These are phyloP conservation scores for Dendrobium huoshanense DNA, from an alignment of 106 monocot genomes.

Conservation along the genomic window DNA sequence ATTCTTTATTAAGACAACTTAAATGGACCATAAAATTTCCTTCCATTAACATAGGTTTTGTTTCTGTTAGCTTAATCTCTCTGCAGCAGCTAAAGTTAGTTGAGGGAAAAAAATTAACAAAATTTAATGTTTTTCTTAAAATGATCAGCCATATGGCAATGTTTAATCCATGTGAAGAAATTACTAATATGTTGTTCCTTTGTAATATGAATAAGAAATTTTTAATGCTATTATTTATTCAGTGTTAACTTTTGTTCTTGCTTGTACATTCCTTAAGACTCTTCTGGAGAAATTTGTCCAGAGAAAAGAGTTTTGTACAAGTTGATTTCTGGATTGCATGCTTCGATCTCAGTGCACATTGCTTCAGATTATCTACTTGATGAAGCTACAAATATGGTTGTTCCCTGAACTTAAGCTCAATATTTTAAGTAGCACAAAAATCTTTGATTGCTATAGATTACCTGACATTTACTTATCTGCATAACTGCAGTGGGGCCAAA, in stretches of 20 bases:
- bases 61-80: not conserved
- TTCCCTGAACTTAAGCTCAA: not conserved
- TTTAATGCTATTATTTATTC: not conserved
- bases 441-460: not conserved
- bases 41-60: not conserved
- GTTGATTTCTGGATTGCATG: constrained; percentile 72
- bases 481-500: constrained; percentile 80
- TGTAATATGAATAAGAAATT: not conserved
- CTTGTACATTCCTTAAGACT: constrained; percentile 47
- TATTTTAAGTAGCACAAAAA: not conserved
- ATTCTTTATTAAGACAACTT: not conserved
- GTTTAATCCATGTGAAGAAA: not conserved
- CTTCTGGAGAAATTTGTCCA: constrained; percentile 68
- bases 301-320: constrained; percentile 59
- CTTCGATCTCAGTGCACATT: constrained; percentile 85
- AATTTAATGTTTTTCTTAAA: not conserved
- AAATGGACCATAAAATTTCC: not conserved
- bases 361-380: constrained; percentile 87
- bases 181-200: not conserved
- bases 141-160: not conserved
- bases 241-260: constrained; percentile 3
- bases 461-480: constrained; percentile 2
- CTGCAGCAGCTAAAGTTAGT: not conserved
- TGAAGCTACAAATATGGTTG: constrained; percentile 55
- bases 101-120: not conserved